Evolutionary conservation across 176 grass and related monocot species (phyloP).

Genomic region (Phragmites australis): DNA sequence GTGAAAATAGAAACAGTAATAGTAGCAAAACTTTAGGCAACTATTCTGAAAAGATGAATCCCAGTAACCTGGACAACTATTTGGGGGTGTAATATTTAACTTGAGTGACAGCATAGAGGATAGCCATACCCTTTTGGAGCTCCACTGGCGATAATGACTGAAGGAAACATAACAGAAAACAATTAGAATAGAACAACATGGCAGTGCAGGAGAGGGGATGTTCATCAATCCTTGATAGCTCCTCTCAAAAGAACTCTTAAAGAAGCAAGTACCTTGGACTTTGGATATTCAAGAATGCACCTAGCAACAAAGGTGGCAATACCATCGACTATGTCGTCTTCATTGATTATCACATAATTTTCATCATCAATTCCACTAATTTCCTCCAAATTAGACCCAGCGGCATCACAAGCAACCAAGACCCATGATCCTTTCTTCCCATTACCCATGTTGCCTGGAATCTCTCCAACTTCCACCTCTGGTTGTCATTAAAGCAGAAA

Average conservation of each 20-base stretch:
- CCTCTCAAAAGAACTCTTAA: background rate
- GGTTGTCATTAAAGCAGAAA: slow-evolving; percentile 26
- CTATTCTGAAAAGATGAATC: background rate
- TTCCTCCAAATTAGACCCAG: slow-evolving; percentile 68
- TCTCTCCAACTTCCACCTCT: slow-evolving; percentile 52
- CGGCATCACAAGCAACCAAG: slow-evolving; percentile 62
- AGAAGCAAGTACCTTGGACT: slow-evolving; percentile 70
- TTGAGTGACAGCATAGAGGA: slow-evolving; percentile 11
- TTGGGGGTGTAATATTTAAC: background rate
- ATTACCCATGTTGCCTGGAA: slow-evolving; percentile 53
- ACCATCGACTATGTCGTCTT: slow-evolving; percentile 84
- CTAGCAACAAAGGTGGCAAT: slow-evolving; percentile 81
- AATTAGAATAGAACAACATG: slow-evolving; percentile 60
- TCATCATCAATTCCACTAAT: slow-evolving; percentile 87
- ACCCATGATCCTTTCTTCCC: slow-evolving; percentile 82
- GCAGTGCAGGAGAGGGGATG: background rate
- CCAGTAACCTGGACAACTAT: background rate
- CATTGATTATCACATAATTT: slow-evolving; percentile 88
- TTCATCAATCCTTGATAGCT: background rate
- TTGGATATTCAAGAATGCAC: slow-evolving; percentile 91
- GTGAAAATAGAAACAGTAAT: background rate
- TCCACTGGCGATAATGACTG: slow-evolving; percentile 70
- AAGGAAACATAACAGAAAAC: slow-evolving; percentile 33
- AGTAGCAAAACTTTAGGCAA: background rate
- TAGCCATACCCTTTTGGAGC: slow-evolving; percentile 67